Base-by-base conservation (phyloP, 768 basidiomycete species). In the Mycena polygramma region DNA sequence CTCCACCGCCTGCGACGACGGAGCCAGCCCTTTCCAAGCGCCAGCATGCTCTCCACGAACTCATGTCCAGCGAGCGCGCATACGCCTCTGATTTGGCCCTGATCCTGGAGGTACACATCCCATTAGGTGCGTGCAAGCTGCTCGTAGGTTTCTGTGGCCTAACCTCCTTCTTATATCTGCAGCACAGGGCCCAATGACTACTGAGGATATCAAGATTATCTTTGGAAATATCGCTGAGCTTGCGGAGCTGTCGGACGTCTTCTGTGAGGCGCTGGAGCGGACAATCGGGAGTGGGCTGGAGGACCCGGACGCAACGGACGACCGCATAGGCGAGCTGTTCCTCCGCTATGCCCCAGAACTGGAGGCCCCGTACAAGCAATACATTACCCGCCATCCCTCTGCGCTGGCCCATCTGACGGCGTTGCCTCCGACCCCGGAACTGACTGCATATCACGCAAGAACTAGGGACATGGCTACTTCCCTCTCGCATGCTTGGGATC, bases 401-500 rank as follows among this genome's bases (percentile, higher is more conserved):
- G 93, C 95, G 7, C 85, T 95, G 52, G 84, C 89, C 41, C 92
- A 93, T 75, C 87, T 95, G 35, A 75, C 86, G 70, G 41, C 79
- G 63, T 49, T 79, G 11, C 78, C 78, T 24, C 78, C 81, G 51
- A 62, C 85, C 83, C 7, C 83, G 81, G 74, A 90, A 0, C 85
- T 97, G 10, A 81, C 84, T 17, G 81, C 86, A 4, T 96, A 96
- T 79, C 85, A 94, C 54, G 79, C 86, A 13, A 88, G 90, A 43
- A 93, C 92, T 20, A 87, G 89, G 68, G 85, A 83, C 14, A 84
- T 92, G 45, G 91, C 93, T 1, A 87, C 90, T 2, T 87, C 89
- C 26, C 86, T 93, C 15, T 93, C 94, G 0, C 92, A 95, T 75
- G 94, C 95, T 4, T 96, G 95, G 92, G 97, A 99, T 78, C 89